Conservation (phyloP, 2,329 filamentous ascomycete genomes). For the Aspergillus amoenus region DNA sequence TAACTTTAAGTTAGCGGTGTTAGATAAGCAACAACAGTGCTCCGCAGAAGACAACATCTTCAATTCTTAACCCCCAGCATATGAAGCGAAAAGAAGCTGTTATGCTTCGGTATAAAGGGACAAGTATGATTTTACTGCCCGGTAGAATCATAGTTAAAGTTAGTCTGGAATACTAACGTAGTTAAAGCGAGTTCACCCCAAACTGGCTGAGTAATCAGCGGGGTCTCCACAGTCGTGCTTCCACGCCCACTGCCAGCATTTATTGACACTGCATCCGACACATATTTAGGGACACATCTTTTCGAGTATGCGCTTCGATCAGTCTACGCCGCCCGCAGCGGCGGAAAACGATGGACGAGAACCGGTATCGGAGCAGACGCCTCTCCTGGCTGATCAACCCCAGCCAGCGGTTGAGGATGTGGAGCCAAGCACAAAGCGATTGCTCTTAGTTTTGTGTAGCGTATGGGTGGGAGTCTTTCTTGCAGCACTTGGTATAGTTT, state of each 20-base stretch:
- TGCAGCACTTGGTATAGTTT: constrained; percentile 51
- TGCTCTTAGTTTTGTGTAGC: constrained; percentile 50
- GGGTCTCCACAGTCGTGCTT: neutral
- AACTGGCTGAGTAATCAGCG: constrained; percentile 6
- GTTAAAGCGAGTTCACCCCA: neutral
- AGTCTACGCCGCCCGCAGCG: constrained; percentile 2
- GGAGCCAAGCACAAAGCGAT: constrained; percentile 48
- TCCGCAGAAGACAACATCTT: too few species aligned
- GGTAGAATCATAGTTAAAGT: neutral
- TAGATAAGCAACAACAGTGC: too few species aligned
- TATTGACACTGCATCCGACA: neutral
- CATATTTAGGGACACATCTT: neutral
- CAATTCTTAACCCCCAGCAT: too few species aligned
- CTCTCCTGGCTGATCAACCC: constrained; percentile 26
- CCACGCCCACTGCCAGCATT: too few species aligned
- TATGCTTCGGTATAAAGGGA: neutral
- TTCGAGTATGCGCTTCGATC: constrained; percentile 12
- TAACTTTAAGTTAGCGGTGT: too few species aligned
- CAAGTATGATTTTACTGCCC: too few species aligned
- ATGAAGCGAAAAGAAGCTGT: too few species aligned
- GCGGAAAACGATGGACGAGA: constrained; percentile 1
- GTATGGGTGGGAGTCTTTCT: constrained; percentile 58
- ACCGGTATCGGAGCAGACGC: constrained; percentile 32
- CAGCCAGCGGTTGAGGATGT: constrained; percentile 25
- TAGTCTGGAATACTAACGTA: too few species aligned